A percentile compares a stretch with the other conserved stretches of the same genome.
Evolutionary conservation across 2,329 filamentous ascomycete genomes (phyloP).

Genomic region (Orbilia quercus): DNA sequence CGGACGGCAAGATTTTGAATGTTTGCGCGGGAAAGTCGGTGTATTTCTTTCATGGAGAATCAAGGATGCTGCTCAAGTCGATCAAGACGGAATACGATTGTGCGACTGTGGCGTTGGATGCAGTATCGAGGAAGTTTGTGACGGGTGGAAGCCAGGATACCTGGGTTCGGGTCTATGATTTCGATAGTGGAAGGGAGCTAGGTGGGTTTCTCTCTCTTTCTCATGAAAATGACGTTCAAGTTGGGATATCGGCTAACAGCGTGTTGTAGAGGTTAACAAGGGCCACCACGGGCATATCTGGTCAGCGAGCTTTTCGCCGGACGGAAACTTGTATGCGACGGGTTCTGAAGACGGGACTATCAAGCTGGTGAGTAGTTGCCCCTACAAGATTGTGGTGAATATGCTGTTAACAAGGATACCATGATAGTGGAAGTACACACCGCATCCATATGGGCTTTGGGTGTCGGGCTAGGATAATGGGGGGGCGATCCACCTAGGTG

Average conservation of each 20-base stretch:
- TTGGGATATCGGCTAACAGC: constrained; percentile 17
- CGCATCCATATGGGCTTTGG: constrained; percentile 75
- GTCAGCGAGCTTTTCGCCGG: constrained; percentile 93
- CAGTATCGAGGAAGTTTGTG: constrained; percentile 82
- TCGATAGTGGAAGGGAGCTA: constrained; percentile 83
- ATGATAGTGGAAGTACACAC: constrained; percentile 72
- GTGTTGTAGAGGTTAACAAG: constrained; percentile 81
- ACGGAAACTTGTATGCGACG: constrained; percentile 95
- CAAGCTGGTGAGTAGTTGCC: constrained; percentile 71
- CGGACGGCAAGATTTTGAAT: constrained; percentile 76
- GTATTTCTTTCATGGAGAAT: constrained; percentile 76
- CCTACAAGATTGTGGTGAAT: neutral
- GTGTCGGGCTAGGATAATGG: constrained; percentile 2
- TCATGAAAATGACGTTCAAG: neutral
- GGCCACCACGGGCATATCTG: constrained; percentile 97
- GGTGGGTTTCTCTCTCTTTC: constrained; percentile 30
- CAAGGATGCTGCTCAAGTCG: constrained; percentile 75
- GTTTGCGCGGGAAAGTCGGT: constrained; percentile 94
- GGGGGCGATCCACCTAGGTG: too few species aligned
- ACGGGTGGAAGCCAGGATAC: constrained; percentile 97
- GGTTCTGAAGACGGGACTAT: constrained; percentile 97
- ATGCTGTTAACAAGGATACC: constrained; percentile 7
- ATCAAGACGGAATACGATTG: constrained; percentile 84
- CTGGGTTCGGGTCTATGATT: constrained; percentile 94
- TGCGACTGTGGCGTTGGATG: constrained; percentile 88